A percentile compares a stretch with the other conserved stretches of the same genome.
These are phyloP conservation scores for Metroxylon sagu DNA, from an alignment of 176 grass and related monocot genomes.

Conservation along the genomic window DNA sequence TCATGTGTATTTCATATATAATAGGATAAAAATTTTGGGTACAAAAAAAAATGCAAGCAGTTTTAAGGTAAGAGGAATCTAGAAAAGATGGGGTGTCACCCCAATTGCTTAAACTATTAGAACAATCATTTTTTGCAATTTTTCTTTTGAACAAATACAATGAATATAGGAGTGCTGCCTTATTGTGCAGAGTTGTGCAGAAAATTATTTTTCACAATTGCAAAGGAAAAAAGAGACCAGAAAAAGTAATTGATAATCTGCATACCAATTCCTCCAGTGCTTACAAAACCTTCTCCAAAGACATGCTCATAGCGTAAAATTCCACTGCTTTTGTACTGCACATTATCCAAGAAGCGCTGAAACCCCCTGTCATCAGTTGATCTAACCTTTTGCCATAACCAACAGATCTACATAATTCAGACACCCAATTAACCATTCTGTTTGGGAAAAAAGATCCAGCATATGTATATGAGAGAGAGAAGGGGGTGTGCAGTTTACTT, in stretches of 20 bases:
- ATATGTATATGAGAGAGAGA: neutral
- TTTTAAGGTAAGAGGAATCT: too few relatives aligned
- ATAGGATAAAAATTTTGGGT: too few relatives aligned
- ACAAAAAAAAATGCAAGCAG: too few relatives aligned
- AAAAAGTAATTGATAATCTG: neutral
- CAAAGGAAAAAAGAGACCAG: neutral
- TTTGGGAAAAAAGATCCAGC: too few relatives aligned
- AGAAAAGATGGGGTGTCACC: too few relatives aligned
- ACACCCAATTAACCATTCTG: too few relatives aligned
- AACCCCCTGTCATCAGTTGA: slow-evolving; percentile 78
- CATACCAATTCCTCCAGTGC: slow-evolving; percentile 87
- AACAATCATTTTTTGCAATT: too few relatives aligned
- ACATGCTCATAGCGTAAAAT: slow-evolving; percentile 89
- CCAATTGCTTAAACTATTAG: too few relatives aligned
- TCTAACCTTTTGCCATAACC: slow-evolving; percentile 80
- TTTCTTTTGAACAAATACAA: too few relatives aligned
- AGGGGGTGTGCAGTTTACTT: slow-evolving; percentile 32
- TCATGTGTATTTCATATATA: too few relatives aligned
- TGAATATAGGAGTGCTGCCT: too few relatives aligned
- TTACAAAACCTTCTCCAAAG: slow-evolving; percentile 91
- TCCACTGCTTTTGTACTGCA: slow-evolving; percentile 87
- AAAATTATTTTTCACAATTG: neutral
- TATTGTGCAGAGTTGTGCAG: too few relatives aligned
- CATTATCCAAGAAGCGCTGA: slow-evolving; percentile 89
- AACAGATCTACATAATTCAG: slow-evolving; percentile 58